phyloP scores from a whole-genome alignment of 1,139 yeast species.

The Yamadazyma epiphylla region DNA sequence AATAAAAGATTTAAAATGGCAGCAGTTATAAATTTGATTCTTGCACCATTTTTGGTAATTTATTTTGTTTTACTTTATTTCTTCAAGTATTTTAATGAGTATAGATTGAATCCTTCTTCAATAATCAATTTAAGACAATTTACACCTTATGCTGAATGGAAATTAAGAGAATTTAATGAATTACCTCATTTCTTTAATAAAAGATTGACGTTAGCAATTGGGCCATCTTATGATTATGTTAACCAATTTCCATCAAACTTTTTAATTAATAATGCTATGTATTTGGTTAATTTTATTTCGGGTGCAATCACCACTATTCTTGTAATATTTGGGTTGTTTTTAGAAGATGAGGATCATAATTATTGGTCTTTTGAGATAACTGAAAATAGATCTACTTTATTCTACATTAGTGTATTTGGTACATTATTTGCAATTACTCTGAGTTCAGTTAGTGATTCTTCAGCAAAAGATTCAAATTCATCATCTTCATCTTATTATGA shows the following conservation, averaged over 20 bases:
- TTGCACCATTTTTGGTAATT: constrained; percentile 82
- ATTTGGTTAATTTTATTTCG: constrained; percentile 68
- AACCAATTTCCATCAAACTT: constrained; percentile 91
- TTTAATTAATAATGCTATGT: constrained; percentile 45
- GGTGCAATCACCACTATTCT: constrained; percentile 90
- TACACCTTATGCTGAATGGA: constrained; percentile 95
- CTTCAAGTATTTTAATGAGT: constrained; percentile 89
- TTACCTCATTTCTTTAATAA: constrained; percentile 81
- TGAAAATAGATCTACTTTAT: constrained; percentile 73
- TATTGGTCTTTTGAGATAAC: constrained; percentile 88
- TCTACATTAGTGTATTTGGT: constrained; percentile 85
- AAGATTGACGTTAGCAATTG: constrained; percentile 71
- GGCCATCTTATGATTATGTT: constrained; percentile 77
- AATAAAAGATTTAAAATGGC: constrained; percentile 80
- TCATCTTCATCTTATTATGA: constrained; percentile 56
- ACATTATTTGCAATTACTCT: constrained; percentile 71
- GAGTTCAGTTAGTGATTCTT: constrained; percentile 25
- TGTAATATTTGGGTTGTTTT: constrained; percentile 70
- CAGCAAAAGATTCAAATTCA: constrained; percentile 40
- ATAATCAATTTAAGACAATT: constrained; percentile 78
- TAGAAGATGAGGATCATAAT: constrained; percentile 78
- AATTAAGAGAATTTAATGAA: constrained; percentile 89
- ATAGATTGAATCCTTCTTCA: constrained; percentile 81
- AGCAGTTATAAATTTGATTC: constrained; percentile 73
- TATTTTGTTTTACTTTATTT: constrained; percentile 82